These are phyloP conservation scores for Sporothrix dimorphospora DNA, from an alignment of 2,329 filamentous ascomycete genomes.

Conservation along the genomic window DNA sequence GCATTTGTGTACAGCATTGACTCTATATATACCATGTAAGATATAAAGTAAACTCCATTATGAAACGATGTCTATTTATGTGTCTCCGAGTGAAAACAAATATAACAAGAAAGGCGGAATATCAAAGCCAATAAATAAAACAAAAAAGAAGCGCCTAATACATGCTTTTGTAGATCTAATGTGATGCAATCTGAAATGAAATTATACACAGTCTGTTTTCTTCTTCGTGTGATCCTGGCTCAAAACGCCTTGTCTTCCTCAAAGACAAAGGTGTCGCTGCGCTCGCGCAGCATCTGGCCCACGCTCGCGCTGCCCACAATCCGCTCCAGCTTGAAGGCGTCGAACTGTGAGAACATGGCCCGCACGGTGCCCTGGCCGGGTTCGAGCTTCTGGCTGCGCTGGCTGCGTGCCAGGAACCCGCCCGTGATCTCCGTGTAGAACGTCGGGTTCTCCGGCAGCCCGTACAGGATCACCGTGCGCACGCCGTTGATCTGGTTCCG, in stretches of 20 bases:
- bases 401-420: conserved; percentile 65
- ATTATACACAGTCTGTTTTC: neutral
- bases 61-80: neutral
- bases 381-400: conserved; percentile 58
- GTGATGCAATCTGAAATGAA: neutral
- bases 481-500: conserved; percentile 83
- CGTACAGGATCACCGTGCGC: conserved; percentile 79
- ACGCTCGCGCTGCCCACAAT: conserved; percentile 82
- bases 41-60: conserved; percentile 25
- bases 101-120: neutral
- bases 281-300: conserved; percentile 80
- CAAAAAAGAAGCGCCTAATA: neutral
- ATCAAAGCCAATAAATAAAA: neutral
- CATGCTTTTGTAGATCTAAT: conserved; percentile 25
- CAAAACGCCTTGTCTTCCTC: conserved; percentile 54
- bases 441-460: conserved; percentile 81
- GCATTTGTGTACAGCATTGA: conserved; percentile 19
- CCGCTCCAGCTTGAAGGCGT: conserved; percentile 84
- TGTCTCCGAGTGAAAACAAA: neutral
- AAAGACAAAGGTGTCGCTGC: conserved; percentile 93
- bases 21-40: conserved; percentile 28
- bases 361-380: conserved; percentile 62
- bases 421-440: conserved; percentile 80
- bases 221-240: neutral
- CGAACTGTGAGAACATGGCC: conserved; percentile 83